Percentiles rank a stretch among this genome's conserved stretches.
Conservation (phyloP, 2,329 filamentous ascomycete genomes). For the Trichoderma breve region DNA sequence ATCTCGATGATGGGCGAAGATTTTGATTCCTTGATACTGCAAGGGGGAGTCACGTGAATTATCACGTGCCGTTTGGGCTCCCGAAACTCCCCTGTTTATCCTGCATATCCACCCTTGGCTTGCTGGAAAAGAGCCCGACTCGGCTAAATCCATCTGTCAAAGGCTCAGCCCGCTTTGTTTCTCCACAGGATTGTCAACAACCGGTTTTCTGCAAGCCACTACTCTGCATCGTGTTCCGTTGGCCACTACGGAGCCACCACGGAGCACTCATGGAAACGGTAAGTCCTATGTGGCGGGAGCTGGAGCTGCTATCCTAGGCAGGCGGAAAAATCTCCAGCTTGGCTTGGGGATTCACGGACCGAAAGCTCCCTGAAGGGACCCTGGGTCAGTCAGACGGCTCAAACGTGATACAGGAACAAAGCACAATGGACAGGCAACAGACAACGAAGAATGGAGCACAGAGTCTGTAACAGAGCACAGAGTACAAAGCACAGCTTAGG, state of each 20-base stretch:
- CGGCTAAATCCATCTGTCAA: constrained; percentile 7
- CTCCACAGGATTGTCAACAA: background rate
- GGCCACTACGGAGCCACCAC: background rate
- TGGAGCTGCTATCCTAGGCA: background rate
- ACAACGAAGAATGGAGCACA: background rate
- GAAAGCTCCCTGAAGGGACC: background rate
- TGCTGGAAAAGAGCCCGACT: background rate
- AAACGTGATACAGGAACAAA: background rate
- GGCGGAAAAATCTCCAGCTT: background rate
- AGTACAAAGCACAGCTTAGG: background rate
- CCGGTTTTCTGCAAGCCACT: constrained; percentile 13
- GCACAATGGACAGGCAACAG: background rate
- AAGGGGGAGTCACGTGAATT: background rate
- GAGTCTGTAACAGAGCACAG: too few relatives aligned
- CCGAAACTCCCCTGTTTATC: background rate
- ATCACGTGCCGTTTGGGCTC: background rate
- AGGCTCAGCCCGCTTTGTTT: background rate
- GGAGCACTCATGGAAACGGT: background rate
- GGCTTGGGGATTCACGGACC: background rate
- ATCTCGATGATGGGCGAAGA: background rate
- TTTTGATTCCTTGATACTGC: background rate
- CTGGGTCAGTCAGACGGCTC: background rate
- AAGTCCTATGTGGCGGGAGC: background rate
- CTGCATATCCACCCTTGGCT: too few relatives aligned
- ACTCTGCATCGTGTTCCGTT: background rate